A percentile compares a stretch with the other conserved stretches of the same genome.
These are phyloP conservation scores for Colletotrichum paranaense DNA, from an alignment of 2,329 filamentous ascomycete genomes.

Conservation along the genomic window DNA sequence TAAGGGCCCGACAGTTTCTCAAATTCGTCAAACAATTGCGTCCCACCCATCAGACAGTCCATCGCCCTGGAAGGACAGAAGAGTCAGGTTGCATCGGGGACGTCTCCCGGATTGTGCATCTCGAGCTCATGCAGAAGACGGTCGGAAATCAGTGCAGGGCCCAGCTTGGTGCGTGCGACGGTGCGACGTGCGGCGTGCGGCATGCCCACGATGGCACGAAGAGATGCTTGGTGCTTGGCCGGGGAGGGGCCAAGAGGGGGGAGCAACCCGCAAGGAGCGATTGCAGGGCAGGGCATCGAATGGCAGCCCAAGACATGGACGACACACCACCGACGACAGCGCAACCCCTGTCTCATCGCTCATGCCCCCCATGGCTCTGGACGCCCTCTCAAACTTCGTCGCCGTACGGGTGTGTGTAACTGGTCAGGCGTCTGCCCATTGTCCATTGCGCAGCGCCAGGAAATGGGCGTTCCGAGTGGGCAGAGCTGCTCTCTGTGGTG, in stretches of 20 bases:
- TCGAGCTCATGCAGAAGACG: constrained; percentile 10
- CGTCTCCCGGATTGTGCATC: constrained; percentile 19
- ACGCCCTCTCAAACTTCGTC: constrained; percentile 17
- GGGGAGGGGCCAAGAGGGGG: background rate
- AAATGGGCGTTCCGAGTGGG: background rate
- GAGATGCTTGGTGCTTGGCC: constrained; percentile 7
- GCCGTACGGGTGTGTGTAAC: constrained; percentile 9
- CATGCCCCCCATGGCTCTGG: constrained; percentile 8
- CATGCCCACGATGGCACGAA: background rate
- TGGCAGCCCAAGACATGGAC: constrained; percentile 34
- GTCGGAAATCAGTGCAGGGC: background rate
- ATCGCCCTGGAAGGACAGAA: background rate
- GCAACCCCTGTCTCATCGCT: constrained; percentile 21
- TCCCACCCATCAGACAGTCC: background rate
- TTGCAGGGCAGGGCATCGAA: constrained; percentile 31
- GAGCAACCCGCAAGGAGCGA: background rate
- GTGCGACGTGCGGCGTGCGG: background rate
- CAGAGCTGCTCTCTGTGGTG: background rate
- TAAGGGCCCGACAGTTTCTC: constrained; percentile 2
- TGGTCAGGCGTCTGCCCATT: constrained; percentile 8
- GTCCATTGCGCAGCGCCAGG: constrained; percentile 2
- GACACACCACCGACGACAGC: constrained; percentile 31
- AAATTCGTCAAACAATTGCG: constrained; percentile 9
- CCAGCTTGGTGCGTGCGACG: background rate
- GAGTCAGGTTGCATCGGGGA: constrained; percentile 18